Evolutionary conservation across 2,329 filamentous ascomycete genomes (phyloP), one percentile per base, ranked within the genome.

Genomic region (Fusarium torreyae): DNA sequence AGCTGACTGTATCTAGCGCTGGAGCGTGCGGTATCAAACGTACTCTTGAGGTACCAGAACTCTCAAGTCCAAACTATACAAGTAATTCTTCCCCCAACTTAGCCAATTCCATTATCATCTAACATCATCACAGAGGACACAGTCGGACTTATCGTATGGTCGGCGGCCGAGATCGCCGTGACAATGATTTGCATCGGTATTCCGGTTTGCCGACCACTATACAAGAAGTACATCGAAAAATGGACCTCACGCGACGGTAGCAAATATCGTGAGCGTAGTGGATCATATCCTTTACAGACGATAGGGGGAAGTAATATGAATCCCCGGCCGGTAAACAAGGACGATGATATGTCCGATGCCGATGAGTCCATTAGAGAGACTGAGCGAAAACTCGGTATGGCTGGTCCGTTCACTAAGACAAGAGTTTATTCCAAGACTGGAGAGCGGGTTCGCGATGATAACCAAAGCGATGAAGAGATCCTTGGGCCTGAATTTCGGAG

Each of bases 171-270:
- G 45, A 75, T 80, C 10, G 72, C 79, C 4, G 77, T 80, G 4
- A 78, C 79, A 10, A 78, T 83, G 74, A 71, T 82, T 18, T 82
- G 80, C 70, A 78, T 81, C 22, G 78, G 77, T 7, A 80, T 83
- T 5, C 79, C 81, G 1, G 77, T 81, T 6, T 77, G 81, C 9
- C 75, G 79, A 1, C 81, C 81, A 0, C 68, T 82, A 0, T 82
- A 81, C 61, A 75, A 73, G 38, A 50, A 53, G 7, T 74, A 59
- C 7, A 58, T 74, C 14, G 58, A 57, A 1, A 72, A 69, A 17
- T 72, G 46, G 61, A 70, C 59, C 1, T 71, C 70, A 14, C 58
- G 58, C 3, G 78, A 76, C 3, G 56, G 33, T 9, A 73, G 71
- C 20, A 73, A 73, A 4, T 70, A 70, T 15, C 57, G 38, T 5